A percentile compares a stretch with the other conserved stretches of the same genome.
Evolutionary conservation across 169 alveolate species (phyloP).

Genomic region (Blepharisma undulans): DNA sequence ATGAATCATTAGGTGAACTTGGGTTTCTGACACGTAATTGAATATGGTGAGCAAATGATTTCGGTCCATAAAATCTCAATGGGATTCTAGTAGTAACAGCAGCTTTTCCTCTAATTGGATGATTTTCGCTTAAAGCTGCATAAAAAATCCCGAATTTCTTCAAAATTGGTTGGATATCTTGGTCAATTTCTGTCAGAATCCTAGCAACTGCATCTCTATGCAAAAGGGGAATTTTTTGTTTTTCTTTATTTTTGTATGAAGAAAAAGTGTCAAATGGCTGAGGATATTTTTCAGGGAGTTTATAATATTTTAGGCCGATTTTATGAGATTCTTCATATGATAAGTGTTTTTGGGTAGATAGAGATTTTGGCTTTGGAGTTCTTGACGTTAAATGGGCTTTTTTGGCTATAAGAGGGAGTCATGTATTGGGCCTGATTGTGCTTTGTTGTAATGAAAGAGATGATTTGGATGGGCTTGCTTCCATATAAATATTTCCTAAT

Average conservation of each 20-base stretch:
- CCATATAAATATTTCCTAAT: background rate
- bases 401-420: background rate
- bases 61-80: background rate
- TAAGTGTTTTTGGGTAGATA: background rate
- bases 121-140: conserved; percentile 15
- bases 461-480: background rate
- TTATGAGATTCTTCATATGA: background rate
- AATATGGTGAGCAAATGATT: conserved; percentile 11
- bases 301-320: background rate
- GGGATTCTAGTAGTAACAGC: background rate
- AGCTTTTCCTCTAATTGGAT: conserved; percentile 5
- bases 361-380: background rate
- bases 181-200: background rate
- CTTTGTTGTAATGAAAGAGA: background rate
- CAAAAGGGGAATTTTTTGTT: background rate
- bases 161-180: background rate
- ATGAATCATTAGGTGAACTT: conserved; percentile 36
- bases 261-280: background rate
- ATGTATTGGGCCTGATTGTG: background rate
- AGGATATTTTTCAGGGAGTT: conserved; percentile 15
- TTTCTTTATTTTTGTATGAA: background rate
- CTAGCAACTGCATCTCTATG: conserved; percentile 1
- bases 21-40: conserved; percentile 32
- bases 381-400: background rate
- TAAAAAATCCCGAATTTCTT: background rate